Conservation (phyloP, 352 stramenopile species). For the Globisporangium cystogenes region DNA sequence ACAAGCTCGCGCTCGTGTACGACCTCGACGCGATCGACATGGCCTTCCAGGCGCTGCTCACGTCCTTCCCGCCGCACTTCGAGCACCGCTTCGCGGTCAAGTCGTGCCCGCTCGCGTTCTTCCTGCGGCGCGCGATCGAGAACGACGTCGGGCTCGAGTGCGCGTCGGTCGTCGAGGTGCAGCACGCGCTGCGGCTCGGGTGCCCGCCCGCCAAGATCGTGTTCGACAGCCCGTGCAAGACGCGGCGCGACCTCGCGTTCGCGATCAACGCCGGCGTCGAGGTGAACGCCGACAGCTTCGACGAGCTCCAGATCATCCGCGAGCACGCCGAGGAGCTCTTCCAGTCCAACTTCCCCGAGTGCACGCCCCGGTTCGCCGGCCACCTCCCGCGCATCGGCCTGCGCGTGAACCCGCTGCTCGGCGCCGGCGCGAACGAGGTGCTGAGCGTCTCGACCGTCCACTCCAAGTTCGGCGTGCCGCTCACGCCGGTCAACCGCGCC, state of each 20-base stretch:
- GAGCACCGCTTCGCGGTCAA: conserved; percentile 89
- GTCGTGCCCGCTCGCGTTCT: conserved; percentile 84
- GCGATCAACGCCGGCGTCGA: conserved; percentile 81
- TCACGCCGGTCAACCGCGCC: conserved; percentile 45
- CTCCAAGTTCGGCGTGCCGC: conserved; percentile 91
- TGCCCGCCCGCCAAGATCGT: conserved; percentile 79
- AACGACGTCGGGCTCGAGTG: conserved; percentile 78
- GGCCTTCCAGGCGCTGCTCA: conserved; percentile 70
- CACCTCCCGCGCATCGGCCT: conserved; percentile 82
- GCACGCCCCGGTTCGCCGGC: conserved; percentile 45
- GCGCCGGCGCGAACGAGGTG: conserved; percentile 77
- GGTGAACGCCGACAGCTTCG: conserved; percentile 90
- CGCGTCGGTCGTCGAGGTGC: conserved; percentile 79
- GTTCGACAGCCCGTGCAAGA: conserved; percentile 93
- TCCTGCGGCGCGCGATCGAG: conserved; percentile 71
- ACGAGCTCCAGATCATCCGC: conserved; percentile 84
- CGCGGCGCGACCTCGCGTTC: conserved; percentile 78
- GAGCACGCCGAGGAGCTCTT: conserved; percentile 86
- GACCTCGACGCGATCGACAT: conserved; percentile 84
- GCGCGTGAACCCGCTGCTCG: conserved; percentile 90
- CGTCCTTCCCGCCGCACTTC: conserved; percentile 82
- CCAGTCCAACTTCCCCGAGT: conserved; percentile 69
- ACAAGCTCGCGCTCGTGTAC: conserved; percentile 74
- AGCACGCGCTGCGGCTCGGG: conserved; percentile 67
- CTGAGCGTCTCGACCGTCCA: conserved; percentile 86